phyloP scores from a whole-genome alignment of 345 rosid genomes.

The Fremontodendron californicum region DNA sequence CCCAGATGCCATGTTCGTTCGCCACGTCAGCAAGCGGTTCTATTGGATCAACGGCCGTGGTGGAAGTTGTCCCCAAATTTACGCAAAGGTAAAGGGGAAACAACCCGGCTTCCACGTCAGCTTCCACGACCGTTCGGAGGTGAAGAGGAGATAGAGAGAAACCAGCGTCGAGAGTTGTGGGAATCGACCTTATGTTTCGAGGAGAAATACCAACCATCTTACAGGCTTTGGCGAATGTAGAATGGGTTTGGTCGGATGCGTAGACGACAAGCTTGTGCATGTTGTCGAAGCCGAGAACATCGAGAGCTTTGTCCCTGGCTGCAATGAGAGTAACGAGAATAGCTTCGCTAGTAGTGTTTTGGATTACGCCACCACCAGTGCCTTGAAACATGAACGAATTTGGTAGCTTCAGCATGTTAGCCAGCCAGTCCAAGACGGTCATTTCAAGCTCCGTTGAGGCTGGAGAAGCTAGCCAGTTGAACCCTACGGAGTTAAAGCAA shows the following conservation, averaged over 20 bases:
- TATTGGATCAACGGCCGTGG: background rate
- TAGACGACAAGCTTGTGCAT: background rate
- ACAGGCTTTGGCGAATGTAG: background rate
- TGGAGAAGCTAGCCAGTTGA: slow-evolving; percentile 27
- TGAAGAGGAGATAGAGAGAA: background rate
- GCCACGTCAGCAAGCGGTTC: background rate
- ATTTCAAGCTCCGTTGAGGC: background rate
- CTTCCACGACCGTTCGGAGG: background rate
- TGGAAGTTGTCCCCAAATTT: background rate
- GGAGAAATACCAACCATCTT: background rate
- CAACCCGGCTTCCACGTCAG: background rate
- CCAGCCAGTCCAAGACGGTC: background rate
- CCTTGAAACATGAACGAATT: slow-evolving; percentile 1
- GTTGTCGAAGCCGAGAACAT: background rate
- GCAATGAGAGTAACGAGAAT: background rate
- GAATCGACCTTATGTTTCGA: background rate
- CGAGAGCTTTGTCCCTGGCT: background rate
- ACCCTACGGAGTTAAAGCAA: slow-evolving; percentile 21
- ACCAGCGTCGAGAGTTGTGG: background rate
- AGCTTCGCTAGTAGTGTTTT: slow-evolving; percentile 1
- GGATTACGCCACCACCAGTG: background rate
- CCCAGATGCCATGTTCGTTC: background rate
- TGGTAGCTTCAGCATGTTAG: background rate
- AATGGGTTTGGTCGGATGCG: background rate
- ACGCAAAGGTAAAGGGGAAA: background rate